Conservation (phyloP, 768 basidiomycete species). For the Gymnopilus dilepis region DNA sequence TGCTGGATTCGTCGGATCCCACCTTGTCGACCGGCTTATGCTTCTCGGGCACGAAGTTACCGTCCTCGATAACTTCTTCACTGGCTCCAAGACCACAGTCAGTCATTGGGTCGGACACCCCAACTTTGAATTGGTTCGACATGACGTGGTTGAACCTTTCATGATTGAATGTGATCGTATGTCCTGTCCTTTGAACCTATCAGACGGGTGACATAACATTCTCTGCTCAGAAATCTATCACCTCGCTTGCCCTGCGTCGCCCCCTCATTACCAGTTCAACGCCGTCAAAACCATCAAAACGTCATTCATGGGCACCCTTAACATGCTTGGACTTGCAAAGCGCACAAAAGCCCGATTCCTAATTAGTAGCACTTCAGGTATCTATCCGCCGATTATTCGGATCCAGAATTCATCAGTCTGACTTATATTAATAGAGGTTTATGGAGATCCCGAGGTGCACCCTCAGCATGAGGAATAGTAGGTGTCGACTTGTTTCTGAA, state of each 20-base stretch:
- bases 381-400: conserved; percentile 25
- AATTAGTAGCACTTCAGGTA: conserved; percentile 93
- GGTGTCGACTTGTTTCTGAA: conserved; percentile 34
- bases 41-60: conserved; percentile 97
- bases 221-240: conserved; percentile 87
- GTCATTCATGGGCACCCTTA: conserved; percentile 96
- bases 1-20: conserved; percentile 99
- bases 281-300: conserved; percentile 98
- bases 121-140: conserved; percentile 97
- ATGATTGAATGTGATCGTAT: conserved; percentile 98
- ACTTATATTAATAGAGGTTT: conserved; percentile 71
- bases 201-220: conserved; percentile 17
- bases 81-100: conserved; percentile 96
- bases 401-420: not conserved
- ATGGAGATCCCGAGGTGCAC: conserved; percentile 98
- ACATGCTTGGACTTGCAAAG: conserved; percentile 98
- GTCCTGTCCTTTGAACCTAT: conserved; percentile 34
- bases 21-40: conserved; percentile 97
- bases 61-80: conserved; percentile 98
- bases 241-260: conserved; percentile 96
- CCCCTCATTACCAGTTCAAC: conserved; percentile 98
- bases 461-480: conserved; percentile 96
- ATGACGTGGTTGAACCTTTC: conserved; percentile 96
- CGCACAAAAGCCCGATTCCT: conserved; percentile 97
- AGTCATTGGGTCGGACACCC: conserved; percentile 97